phyloP scores from a whole-genome alignment of 768 basidiomycete genomes.

The Solioccasus polychromus region DNA sequence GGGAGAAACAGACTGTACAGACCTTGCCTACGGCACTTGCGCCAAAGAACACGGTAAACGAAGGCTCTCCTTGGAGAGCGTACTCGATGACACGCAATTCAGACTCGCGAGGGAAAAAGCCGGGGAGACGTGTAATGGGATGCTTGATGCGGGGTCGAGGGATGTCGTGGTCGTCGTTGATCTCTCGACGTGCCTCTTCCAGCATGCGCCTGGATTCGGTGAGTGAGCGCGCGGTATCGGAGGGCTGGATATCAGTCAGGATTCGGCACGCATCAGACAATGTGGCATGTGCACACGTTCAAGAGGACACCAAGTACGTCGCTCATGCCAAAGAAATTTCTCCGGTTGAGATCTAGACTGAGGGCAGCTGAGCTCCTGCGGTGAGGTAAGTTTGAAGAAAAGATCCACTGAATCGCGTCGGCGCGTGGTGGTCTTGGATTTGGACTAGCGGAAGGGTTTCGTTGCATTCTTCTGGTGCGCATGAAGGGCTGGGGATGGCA shows the following conservation, averaged over 20 bases:
- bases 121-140: slow-evolving; percentile 73
- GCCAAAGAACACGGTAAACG: slow-evolving; percentile 79
- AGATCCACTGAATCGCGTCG: slow-evolving; percentile 67
- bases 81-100: slow-evolving; percentile 68
- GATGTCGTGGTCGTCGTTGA: slow-evolving; percentile 64
- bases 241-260: slow-evolving; percentile 49
- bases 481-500: slow-evolving; percentile 13
- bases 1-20: too few species aligned
- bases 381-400: slow-evolving; percentile 66
- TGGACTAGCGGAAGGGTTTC: slow-evolving; percentile 22
- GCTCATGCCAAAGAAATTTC: slow-evolving; percentile 77
- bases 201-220: slow-evolving; percentile 74
- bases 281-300: slow-evolving; percentile 49
- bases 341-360: slow-evolving; percentile 58
- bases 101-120: slow-evolving; percentile 66
- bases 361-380: slow-evolving; percentile 59
- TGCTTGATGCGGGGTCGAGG: slow-evolving; percentile 69
- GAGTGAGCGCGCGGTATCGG: slow-evolving; percentile 73
- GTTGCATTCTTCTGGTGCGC: slow-evolving; percentile 28
- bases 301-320: slow-evolving; percentile 74
- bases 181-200: slow-evolving; percentile 75
- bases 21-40: slow-evolving; percentile 84
- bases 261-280: neutral
- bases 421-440: slow-evolving; percentile 29
- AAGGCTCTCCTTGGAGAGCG: slow-evolving; percentile 62